phyloP scores from a whole-genome alignment of 2,329 filamentous ascomycete species.

The Teratosphaeria viscida region DNA sequence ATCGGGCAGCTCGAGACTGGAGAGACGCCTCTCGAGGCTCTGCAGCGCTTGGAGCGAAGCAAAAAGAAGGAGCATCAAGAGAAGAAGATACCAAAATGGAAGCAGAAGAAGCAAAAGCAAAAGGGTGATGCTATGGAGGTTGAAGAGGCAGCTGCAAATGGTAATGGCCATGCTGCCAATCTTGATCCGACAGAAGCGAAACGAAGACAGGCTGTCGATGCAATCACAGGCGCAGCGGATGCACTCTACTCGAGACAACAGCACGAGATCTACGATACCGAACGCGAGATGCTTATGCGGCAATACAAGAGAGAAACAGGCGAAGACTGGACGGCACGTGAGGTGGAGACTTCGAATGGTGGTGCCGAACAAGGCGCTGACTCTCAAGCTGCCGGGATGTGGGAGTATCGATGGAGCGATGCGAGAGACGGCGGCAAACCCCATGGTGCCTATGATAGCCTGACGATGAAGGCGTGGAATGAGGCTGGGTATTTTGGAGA shows the following conservation, averaged over 20 bases:
- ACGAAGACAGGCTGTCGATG: constrained; percentile 64
- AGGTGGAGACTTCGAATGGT: constrained; percentile 19
- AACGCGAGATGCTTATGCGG: constrained; percentile 71
- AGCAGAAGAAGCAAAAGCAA: constrained; percentile 42
- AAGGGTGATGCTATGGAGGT: constrained; percentile 56
- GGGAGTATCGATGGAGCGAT: constrained; percentile 91
- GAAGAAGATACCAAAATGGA: constrained; percentile 48
- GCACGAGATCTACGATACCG: constrained; percentile 82
- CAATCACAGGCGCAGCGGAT: constrained; percentile 83
- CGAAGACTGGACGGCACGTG: constrained; percentile 60
- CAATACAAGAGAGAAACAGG: constrained; percentile 79
- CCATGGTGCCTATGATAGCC: constrained; percentile 78
- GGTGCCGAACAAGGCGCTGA: constrained; percentile 2
- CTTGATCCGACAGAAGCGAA: constrained; percentile 55
- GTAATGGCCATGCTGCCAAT: constrained; percentile 32
- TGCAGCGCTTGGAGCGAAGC: constrained; percentile 55
- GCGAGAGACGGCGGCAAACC: constrained; percentile 66
- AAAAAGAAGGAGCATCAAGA: constrained; percentile 44
- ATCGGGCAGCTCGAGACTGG: constrained; percentile 65
- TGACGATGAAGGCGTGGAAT: constrained; percentile 84
- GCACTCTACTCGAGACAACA: constrained; percentile 73
- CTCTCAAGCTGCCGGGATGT: constrained; percentile 30
- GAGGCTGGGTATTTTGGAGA: constrained; percentile 88
- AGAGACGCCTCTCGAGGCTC: constrained; percentile 79
- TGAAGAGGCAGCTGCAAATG: constrained; percentile 33